Evolutionary conservation across 345 rosid genomes (phyloP).

Genomic region (Eucalyptus sp.): DNA sequence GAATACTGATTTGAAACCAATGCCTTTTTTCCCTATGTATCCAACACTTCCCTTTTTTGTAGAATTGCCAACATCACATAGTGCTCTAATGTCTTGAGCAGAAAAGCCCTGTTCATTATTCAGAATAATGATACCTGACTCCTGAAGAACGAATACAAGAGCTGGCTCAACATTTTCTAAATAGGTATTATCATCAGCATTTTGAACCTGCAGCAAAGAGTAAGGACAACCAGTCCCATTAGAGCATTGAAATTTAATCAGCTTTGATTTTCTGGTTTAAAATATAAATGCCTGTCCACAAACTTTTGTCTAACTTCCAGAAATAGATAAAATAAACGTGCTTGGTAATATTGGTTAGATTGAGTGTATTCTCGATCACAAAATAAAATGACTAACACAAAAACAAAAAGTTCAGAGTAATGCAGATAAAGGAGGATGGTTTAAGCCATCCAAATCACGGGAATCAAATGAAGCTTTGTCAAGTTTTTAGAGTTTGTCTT

Average conservation of each 20-base stretch:
- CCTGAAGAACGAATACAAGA: constrained; percentile 66
- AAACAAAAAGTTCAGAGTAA: neutral
- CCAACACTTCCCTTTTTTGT: constrained; percentile 78
- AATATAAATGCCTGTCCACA: neutral
- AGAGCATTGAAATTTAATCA: neutral
- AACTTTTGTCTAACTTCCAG: neutral
- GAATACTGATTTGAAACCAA: constrained; percentile 96
- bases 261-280: neutral
- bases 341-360: neutral
- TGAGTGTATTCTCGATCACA: neutral
- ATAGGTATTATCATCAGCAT: constrained; percentile 91
- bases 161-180: constrained; percentile 64
- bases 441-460: neutral
- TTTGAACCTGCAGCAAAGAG: constrained; percentile 70
- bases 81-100: constrained; percentile 76
- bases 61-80: constrained; percentile 93
- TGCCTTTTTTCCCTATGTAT: constrained; percentile 94
- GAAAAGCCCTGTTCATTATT: constrained; percentile 87
- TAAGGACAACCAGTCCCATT: constrained; percentile 1
- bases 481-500: neutral
- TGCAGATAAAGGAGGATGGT: neutral
- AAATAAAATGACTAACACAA: neutral
- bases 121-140: constrained; percentile 51
- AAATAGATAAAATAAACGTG: neutral
- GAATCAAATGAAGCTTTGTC: neutral